phyloP scores from a whole-genome alignment of 495 filamentous ascomycete species.

The Darksidea phi region DNA sequence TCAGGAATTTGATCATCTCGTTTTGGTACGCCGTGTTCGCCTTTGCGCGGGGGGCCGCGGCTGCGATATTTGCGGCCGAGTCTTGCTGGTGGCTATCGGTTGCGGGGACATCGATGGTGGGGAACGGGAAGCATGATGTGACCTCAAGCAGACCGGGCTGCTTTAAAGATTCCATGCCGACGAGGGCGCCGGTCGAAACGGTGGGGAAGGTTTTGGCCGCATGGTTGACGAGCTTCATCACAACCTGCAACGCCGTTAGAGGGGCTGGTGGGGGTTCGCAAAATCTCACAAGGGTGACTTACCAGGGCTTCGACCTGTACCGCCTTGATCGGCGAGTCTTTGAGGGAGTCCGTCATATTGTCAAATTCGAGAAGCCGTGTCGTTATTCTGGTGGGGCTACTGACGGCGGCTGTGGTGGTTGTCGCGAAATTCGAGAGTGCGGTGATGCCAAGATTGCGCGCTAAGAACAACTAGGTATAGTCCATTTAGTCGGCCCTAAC shows the following conservation, averaged over 20 bases:
- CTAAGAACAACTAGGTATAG: too few relatives aligned
- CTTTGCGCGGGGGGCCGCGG: constrained; percentile 88
- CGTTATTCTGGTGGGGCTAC: not conserved
- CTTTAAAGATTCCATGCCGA: constrained; percentile 72
- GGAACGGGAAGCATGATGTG: constrained; percentile 95
- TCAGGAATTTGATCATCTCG: constrained; percentile 94
- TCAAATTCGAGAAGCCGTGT: not conserved
- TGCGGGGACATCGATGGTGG: constrained; percentile 70
- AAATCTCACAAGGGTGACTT: constrained; percentile 33
- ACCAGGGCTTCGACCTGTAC: constrained; percentile 86
- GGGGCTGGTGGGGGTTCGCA: constrained; percentile 23
- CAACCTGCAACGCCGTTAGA: constrained; percentile 58
- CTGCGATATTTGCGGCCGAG: constrained; percentile 67
- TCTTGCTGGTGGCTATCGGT: constrained; percentile 75
- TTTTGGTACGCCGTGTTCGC: constrained; percentile 84
- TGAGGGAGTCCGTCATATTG: constrained; percentile 32
- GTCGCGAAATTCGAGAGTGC: constrained; percentile 2
- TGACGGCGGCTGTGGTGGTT: not conserved
- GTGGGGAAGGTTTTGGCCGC: constrained; percentile 84
- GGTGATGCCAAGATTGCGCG: not conserved
- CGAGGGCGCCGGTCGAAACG: constrained; percentile 81
- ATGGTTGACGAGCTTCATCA: constrained; percentile 96
- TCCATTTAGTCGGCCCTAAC: too few relatives aligned
- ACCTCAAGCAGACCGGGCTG: constrained; percentile 77
- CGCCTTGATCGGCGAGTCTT: constrained; percentile 30